Conservation (phyloP, 2,329 filamentous ascomycete genomes). For the Aspergillus terreus region DNA sequence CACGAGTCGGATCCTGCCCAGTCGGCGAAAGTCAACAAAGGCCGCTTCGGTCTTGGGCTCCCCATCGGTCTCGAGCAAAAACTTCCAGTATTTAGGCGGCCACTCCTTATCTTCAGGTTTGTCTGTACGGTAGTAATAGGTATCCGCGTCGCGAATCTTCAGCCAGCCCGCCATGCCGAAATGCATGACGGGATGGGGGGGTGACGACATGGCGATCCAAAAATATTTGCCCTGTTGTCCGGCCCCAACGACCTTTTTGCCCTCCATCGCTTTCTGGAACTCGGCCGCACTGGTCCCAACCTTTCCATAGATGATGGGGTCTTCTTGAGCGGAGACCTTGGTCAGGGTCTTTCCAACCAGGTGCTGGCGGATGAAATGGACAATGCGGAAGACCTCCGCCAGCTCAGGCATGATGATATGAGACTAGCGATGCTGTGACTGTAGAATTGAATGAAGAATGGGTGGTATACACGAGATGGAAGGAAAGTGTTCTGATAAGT, state of each 20-base stretch:
- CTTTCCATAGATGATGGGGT: slow-evolving; percentile 86
- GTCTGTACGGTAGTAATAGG: slow-evolving; percentile 71
- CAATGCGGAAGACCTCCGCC: slow-evolving; percentile 71
- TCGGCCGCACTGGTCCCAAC: slow-evolving; percentile 73
- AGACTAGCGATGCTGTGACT: neutral
- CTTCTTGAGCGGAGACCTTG: slow-evolving; percentile 68
- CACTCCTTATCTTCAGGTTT: slow-evolving; percentile 61
- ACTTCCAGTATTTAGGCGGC: slow-evolving; percentile 91
- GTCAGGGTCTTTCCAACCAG: slow-evolving; percentile 79
- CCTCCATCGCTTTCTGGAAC: slow-evolving; percentile 69
- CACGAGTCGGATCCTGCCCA: slow-evolving; percentile 76
- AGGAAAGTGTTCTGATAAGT: too few species aligned
- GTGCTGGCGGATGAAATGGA: slow-evolving; percentile 77
- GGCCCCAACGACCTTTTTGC: slow-evolving; percentile 67
- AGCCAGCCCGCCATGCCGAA: slow-evolving; percentile 81
- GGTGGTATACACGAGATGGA: neutral
- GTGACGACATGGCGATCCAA: slow-evolving; percentile 73
- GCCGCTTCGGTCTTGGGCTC: slow-evolving; percentile 63
- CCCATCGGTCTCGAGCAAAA: slow-evolving; percentile 66
- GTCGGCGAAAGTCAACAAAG: slow-evolving; percentile 77
- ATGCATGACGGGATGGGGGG: slow-evolving; percentile 86
- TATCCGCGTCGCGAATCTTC: slow-evolving; percentile 74
- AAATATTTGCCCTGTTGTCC: slow-evolving; percentile 97
- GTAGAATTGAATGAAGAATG: neutral
- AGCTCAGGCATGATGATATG: slow-evolving; percentile 45